These are phyloP conservation scores for Omphalotus guepiniiformis DNA, from an alignment of 768 basidiomycete species.

Conservation along the genomic window DNA sequence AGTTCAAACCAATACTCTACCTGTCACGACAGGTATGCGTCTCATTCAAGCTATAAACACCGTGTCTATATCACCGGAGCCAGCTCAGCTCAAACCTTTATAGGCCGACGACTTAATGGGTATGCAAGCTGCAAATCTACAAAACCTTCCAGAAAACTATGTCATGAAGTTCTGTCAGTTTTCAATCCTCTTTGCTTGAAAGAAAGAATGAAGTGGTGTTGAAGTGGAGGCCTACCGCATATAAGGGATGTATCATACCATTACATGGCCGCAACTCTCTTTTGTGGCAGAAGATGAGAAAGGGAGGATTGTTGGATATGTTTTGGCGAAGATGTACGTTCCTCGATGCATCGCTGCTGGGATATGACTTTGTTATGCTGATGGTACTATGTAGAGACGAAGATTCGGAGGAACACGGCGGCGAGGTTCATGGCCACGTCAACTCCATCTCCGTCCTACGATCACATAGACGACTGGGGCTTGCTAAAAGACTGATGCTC, in stretches of 20 bases:
- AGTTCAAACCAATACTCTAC: slow-evolving; percentile 1
- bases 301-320: slow-evolving; percentile 90
- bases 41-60: not conserved
- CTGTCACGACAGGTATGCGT: not conserved
- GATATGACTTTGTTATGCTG: not conserved
- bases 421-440: slow-evolving; percentile 75
- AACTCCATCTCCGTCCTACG: slow-evolving; percentile 95
- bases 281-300: slow-evolving; percentile 90
- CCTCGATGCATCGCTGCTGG: not conserved
- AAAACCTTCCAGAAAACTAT: slow-evolving; percentile 93
- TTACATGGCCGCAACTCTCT: slow-evolving; percentile 92
- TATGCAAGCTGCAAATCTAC: slow-evolving; percentile 92
- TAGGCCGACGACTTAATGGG: slow-evolving; percentile 85
- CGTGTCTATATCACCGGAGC: not conserved
- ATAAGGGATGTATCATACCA: slow-evolving; percentile 80
- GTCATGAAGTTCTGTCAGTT: slow-evolving; percentile 72
- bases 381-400: slow-evolving; percentile 34
- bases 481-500: slow-evolving; percentile 95
- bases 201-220: not conserved
- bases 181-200: not conserved
- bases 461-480: slow-evolving; percentile 80
- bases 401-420: slow-evolving; percentile 39
- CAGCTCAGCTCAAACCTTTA: slow-evolving; percentile 8
- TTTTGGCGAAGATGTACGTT: slow-evolving; percentile 86
- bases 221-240: not conserved